Percentiles rank a stretch among this genome's conserved stretches.
phyloP scores from a whole-genome alignment of 306 rosid genomes.

The Dalbergia oliveri region DNA sequence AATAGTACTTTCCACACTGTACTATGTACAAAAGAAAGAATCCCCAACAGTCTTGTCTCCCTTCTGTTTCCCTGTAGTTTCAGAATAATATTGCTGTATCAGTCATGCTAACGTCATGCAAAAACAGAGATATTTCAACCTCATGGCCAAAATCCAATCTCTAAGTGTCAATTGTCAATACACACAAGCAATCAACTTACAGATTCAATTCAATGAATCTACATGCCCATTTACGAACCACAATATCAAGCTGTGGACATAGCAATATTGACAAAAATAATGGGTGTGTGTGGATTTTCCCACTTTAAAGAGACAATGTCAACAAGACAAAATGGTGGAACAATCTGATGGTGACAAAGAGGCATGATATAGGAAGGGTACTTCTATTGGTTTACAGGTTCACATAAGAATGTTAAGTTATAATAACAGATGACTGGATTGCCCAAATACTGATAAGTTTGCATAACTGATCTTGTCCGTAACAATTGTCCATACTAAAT shows the following conservation, averaged over 20 bases:
- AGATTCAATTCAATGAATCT: not conserved
- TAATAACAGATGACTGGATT: not conserved
- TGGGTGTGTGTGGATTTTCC: constrained; percentile 3
- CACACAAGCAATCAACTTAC: not conserved
- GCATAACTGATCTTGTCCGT: not conserved
- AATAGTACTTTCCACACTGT: constrained; percentile 98
- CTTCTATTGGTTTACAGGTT: not conserved
- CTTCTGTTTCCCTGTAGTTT: constrained; percentile 88
- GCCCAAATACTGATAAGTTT: not conserved
- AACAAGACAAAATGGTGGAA: constrained; percentile 8
- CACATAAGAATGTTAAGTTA: constrained; percentile 8
- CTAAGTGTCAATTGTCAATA: not conserved
- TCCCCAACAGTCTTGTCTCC: constrained; percentile 90
- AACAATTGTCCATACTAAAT: not conserved
- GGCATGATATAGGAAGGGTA: not conserved
- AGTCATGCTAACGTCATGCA: constrained; percentile 28
- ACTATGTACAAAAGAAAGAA: constrained; percentile 96
- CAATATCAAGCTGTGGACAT: not conserved
- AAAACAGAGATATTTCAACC: constrained; percentile 12
- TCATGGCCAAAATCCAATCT: constrained; percentile 30
- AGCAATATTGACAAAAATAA: constrained; percentile 7
- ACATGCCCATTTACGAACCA: constrained; percentile 9
- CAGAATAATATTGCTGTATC: constrained; percentile 40
- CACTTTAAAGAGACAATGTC: constrained; percentile 5
- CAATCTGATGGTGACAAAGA: not conserved